Percentiles rank a stretch among this genome's conserved stretches.
Conservation (phyloP, 78 protist genomes). For the Chrysochromulina parva region DNA sequence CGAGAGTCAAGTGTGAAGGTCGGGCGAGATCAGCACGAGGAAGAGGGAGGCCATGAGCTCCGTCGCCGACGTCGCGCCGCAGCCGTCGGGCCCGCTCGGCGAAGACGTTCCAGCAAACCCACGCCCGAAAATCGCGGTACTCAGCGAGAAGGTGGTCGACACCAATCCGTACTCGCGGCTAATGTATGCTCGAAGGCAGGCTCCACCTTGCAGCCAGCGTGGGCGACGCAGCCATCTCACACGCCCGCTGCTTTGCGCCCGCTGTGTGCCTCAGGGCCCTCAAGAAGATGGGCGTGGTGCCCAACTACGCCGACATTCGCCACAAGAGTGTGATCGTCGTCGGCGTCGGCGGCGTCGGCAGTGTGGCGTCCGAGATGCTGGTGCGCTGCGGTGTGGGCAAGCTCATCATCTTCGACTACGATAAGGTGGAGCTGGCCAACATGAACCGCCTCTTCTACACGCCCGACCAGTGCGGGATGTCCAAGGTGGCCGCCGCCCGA, state of each 20-base stretch:
- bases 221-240: not conserved
- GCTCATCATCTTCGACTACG: conserved; percentile 93
- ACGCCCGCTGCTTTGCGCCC: conserved; percentile 6
- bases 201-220: not conserved
- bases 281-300: conserved; percentile 88
- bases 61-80: no score
- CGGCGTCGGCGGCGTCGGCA: conserved; percentile 95
- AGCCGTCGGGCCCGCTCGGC: no score
- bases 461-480: conserved; percentile 90
- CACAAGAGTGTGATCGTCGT: conserved; percentile 77
- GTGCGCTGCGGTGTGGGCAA: conserved; percentile 98
- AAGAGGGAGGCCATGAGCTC: no score
- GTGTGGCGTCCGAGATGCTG: conserved; percentile 95
- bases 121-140: not conserved
- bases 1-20: no score
- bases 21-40: no score
- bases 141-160: conserved; percentile 63
- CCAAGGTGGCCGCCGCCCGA: conserved; percentile 64
- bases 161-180: conserved; percentile 69
- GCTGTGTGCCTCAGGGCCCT: conserved; percentile 84
- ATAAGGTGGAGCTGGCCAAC: conserved; percentile 95
- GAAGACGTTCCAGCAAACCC: no score
- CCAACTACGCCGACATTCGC: conserved; percentile 80
- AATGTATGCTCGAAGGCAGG: not conserved
- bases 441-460: conserved; percentile 95